Base-by-base conservation (phyloP, 1,284 basidiomycete genomes). In the Ustilago crameri region DNA sequence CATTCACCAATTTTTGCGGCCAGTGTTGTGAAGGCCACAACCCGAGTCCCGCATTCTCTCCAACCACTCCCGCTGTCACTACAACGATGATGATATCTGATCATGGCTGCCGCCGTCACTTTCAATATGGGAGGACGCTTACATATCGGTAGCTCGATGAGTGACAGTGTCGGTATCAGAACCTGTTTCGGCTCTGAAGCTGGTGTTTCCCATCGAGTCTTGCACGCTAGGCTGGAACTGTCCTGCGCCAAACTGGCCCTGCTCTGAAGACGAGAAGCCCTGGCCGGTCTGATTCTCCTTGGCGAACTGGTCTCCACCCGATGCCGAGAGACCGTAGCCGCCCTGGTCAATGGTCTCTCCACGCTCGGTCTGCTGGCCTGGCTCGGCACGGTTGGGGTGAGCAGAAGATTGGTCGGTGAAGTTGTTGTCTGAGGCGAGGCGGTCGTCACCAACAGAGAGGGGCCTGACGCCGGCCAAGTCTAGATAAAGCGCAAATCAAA, bases 281-380 rank as follows among this genome's bases (percentile, higher is more conserved):
- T 61, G 57, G 17, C 67, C 67, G 1, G 67, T 70, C 47, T 70
- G 67, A 40, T 70, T 70, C 51, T 61, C 61, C 12, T 51, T 59
- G 0, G 67, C 49, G 37, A 70, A 70, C 27, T 70, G 61, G 44
- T 70, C 67, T 4, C 67, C 61, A 9, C 61, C 67, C 2, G 67
- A 70, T 12, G 57, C 61, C 9, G 67, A 70, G 7, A 59, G 53
- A 9, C 67, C 67, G 43, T 70, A 70, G 24, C 61, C 67, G 2
- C 67, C 67, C 24, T 70, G 67, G 44, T 70, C 61, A 38, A 70
- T 56, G 5, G 67, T 65, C 51, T 70, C 50, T 37, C 67, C 67
- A 5, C 23, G 46, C 43, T 70, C 60, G 3, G 17, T 18, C 27
- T 58, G 50, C 51, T 45, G 30, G 53, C 56, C 56, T 38, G 61